phyloP scores from a whole-genome alignment of 1,284 basidiomycete species.

The Moesziomyces sp. region DNA sequence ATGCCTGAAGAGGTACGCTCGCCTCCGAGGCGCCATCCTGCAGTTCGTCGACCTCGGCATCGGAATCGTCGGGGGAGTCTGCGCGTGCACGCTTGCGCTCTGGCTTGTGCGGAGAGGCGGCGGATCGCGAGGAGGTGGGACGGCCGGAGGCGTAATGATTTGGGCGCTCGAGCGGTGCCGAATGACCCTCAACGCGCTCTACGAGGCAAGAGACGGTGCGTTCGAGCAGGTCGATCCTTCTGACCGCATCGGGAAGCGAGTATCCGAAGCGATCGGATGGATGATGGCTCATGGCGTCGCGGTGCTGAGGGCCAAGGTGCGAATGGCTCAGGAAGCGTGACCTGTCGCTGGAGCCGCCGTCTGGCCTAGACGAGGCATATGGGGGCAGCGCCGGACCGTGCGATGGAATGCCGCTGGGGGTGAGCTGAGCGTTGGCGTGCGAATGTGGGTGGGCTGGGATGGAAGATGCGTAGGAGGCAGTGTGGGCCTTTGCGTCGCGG shows the following conservation, averaged over 20 bases:
- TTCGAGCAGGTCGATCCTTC: slow-evolving; percentile 36
- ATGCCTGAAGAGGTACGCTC: slow-evolving; percentile 25
- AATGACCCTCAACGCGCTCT: slow-evolving; percentile 20
- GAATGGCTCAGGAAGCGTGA: slow-evolving; percentile 4
- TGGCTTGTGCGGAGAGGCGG: slow-evolving; percentile 18
- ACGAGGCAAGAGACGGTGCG: slow-evolving; percentile 33
- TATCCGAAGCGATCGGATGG: slow-evolving; percentile 29
- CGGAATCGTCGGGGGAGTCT: slow-evolving; percentile 34
- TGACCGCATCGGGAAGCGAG: slow-evolving; percentile 36
- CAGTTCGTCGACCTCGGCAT: slow-evolving; percentile 44
- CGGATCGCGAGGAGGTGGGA: slow-evolving; percentile 21
- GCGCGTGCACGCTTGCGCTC: slow-evolving; percentile 33
- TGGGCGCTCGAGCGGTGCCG: slow-evolving; percentile 2
- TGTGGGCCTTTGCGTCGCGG: slow-evolving; percentile 18
- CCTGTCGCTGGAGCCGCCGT: slow-evolving; percentile 6
- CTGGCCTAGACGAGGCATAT: slow-evolving; percentile 6
- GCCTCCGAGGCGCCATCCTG: slow-evolving; percentile 42
- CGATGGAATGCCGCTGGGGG: slow-evolving; percentile 27
- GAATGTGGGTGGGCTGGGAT: slow-evolving; percentile 24
- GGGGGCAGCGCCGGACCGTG: slow-evolving; percentile 1
- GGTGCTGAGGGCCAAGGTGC: slow-evolving; percentile 3
- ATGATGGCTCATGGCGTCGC: slow-evolving; percentile 3
- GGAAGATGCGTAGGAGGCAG: slow-evolving; percentile 21
- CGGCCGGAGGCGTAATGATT: neutral
- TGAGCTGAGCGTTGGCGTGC: slow-evolving; percentile 16